phyloP scores from a whole-genome alignment of 1,284 basidiomycete species.

The Trichosporon sp. region DNA sequence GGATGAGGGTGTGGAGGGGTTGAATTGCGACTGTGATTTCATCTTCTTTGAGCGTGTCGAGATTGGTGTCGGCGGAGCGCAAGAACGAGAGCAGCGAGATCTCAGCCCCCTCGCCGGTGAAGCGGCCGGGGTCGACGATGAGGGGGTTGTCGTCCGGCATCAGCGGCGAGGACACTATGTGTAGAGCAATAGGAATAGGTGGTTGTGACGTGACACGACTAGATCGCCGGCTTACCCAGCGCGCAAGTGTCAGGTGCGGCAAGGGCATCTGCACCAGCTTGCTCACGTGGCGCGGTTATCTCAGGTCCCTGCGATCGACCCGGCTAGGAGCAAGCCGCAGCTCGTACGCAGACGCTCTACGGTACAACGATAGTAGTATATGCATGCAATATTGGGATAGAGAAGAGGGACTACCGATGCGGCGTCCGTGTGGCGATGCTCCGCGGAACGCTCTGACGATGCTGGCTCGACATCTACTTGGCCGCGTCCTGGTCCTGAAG shows the following conservation, averaged over 20 bases:
- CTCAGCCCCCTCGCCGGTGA: slow-evolving; percentile 42
- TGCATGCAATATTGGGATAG: neutral
- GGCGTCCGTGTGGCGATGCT: neutral
- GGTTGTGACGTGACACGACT: slow-evolving; percentile 2
- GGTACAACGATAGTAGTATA: neutral
- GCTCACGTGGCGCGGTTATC: neutral
- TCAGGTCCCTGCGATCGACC: neutral
- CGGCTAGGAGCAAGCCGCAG: neutral
- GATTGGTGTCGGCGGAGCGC: slow-evolving; percentile 39
- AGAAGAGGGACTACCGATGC: neutral
- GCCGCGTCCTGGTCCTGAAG: slow-evolving; percentile 3
- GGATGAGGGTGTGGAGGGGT: slow-evolving; percentile 37
- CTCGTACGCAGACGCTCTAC: neutral
- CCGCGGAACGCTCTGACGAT: neutral
- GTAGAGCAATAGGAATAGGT: neutral
- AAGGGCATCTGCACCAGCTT: neutral
- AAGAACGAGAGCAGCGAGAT: slow-evolving; percentile 41
- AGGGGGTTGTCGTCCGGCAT: slow-evolving; percentile 11
- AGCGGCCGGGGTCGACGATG: slow-evolving; percentile 27
- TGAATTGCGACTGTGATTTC: slow-evolving; percentile 16
- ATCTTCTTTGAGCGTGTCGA: slow-evolving; percentile 27
- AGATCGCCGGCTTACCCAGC: neutral
- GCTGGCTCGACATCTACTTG: neutral
- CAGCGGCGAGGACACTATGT: neutral
- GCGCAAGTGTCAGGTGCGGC: neutral